These are phyloP conservation scores for Sugiyamaella xylanicola DNA, from an alignment of 1,139 yeast species.

Conservation along the genomic window DNA sequence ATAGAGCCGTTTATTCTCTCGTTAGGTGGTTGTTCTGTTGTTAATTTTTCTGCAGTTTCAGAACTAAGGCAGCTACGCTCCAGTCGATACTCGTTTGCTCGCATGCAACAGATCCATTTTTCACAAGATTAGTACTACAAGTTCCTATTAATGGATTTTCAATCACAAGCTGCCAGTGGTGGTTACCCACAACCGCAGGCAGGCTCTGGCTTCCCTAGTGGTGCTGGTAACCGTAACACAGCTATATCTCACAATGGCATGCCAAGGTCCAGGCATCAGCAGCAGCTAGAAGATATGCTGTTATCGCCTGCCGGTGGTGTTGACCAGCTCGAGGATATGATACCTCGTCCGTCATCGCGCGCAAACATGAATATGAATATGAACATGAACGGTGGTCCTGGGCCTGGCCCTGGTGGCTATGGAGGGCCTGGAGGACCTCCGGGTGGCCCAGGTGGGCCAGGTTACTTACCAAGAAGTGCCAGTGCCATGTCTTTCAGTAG, in stretches of 20 bases:
- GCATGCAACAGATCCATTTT: background rate
- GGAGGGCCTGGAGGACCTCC: no score
- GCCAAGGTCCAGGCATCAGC: conserved; percentile 37
- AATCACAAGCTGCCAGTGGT: background rate
- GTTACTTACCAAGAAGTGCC: conserved; percentile 15
- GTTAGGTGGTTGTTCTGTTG: no score
- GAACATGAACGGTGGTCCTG: no score
- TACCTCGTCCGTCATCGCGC: conserved; percentile 11
- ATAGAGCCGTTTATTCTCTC: no score
- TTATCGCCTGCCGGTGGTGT: conserved; percentile 21
- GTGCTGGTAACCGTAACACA: background rate
- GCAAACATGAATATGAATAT: background rate
- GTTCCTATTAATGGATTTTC: background rate
- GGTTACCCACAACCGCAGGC: background rate
- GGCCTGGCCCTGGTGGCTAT: conserved; percentile 10
- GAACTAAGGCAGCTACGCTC: no score
- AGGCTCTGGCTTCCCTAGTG: background rate
- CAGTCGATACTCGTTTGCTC: background rate
- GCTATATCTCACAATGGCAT: conserved; percentile 32
- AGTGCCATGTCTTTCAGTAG: conserved; percentile 21
- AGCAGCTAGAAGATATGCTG: conserved; percentile 34
- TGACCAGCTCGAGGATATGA: conserved; percentile 18
- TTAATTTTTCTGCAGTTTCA: background rate
- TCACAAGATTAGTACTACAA: background rate
- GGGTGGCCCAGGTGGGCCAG: conserved; percentile 21